Conservation (phyloP, 2,329 filamentous ascomycete species). For the Diplodia sapinea region DNA sequence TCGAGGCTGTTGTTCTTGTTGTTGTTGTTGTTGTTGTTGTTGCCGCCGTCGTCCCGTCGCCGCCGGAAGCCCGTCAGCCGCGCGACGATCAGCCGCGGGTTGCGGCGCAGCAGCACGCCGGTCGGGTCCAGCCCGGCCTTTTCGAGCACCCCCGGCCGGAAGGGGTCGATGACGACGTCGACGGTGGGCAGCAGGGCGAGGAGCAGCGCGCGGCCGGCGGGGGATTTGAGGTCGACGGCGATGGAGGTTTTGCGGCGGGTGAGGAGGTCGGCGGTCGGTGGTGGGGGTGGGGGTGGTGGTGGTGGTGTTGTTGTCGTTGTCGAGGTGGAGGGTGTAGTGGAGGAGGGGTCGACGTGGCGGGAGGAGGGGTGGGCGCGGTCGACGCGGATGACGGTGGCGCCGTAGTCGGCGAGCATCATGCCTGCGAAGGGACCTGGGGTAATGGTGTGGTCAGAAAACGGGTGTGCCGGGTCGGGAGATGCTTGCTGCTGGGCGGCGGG, state of each 20-base stretch:
- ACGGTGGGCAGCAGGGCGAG: constrained; percentile 66
- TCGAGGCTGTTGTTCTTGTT: too few species aligned
- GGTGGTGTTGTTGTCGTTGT: constrained; percentile 54
- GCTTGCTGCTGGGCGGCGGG: not conserved
- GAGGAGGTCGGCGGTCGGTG: constrained; percentile 71
- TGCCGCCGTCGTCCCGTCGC: too few species aligned
- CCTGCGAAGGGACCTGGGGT: constrained; percentile 80
- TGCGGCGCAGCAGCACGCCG: constrained; percentile 64
- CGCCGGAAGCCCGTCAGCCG: constrained; percentile 89
- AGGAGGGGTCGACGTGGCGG: constrained; percentile 37
- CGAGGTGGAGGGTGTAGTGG: constrained; percentile 43
- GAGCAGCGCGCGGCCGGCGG: constrained; percentile 68
- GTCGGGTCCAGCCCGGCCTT: constrained; percentile 78
- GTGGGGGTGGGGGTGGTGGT: constrained; percentile 44
- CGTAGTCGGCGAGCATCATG: constrained; percentile 82
- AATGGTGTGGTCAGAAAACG: not conserved
- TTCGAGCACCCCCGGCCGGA: constrained; percentile 88
- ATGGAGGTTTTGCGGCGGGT: constrained; percentile 83
- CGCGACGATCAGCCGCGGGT: constrained; percentile 78
- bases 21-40: too few species aligned
- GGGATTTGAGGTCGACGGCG: constrained; percentile 76
- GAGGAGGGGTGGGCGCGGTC: constrained; percentile 65
- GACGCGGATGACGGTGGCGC: constrained; percentile 84
- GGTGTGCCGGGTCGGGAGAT: not conserved
- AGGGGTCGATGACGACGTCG: constrained; percentile 91